These are phyloP conservation scores for Xylariaceae sp. DNA, from an alignment of 2,329 filamentous ascomycete genomes.

Conservation along the genomic window DNA sequence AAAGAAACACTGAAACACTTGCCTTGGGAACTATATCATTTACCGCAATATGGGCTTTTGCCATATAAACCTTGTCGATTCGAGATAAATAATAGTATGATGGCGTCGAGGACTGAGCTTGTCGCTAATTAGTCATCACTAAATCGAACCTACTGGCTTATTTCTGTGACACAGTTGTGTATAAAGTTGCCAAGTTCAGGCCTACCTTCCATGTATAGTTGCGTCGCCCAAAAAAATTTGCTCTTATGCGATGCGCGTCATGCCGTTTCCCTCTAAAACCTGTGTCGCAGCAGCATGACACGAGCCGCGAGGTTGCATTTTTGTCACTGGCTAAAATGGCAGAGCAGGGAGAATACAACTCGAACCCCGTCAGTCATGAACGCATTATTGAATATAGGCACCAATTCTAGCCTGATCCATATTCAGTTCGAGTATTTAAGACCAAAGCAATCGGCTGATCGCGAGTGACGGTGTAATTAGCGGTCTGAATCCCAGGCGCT, in stretches of 20 bases:
- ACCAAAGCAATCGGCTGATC: conserved; percentile 1
- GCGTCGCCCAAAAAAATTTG: conserved; percentile 4
- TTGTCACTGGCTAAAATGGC: conserved; percentile 10
- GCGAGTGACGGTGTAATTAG: conserved; percentile 1
- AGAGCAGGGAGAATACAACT: neutral
- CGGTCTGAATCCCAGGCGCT: neutral
- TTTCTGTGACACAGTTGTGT: conserved; percentile 8
- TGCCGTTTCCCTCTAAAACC: conserved; percentile 12
- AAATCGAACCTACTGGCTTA: conserved; percentile 7
- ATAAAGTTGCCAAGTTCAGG: neutral
- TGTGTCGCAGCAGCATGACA: conserved; percentile 16
- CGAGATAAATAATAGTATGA: conserved; percentile 9
- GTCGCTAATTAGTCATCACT: conserved; percentile 6
- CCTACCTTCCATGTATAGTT: neutral
- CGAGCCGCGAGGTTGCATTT: conserved; percentile 12
- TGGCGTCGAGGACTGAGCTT: neutral
- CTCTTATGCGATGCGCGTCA: conserved; percentile 6
- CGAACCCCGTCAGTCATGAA: neutral
- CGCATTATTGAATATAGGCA: neutral
- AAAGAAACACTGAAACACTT: too few species aligned
- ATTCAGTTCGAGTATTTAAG: neutral
- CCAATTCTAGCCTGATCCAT: neutral
- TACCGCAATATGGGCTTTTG: neutral
- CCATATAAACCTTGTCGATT: neutral
- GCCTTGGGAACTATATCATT: too few species aligned